Evolutionary conservation across 805 yeast species (phyloP), one percentile per base, ranked within the genome.

Genomic region (Limtongia smithiae): DNA sequence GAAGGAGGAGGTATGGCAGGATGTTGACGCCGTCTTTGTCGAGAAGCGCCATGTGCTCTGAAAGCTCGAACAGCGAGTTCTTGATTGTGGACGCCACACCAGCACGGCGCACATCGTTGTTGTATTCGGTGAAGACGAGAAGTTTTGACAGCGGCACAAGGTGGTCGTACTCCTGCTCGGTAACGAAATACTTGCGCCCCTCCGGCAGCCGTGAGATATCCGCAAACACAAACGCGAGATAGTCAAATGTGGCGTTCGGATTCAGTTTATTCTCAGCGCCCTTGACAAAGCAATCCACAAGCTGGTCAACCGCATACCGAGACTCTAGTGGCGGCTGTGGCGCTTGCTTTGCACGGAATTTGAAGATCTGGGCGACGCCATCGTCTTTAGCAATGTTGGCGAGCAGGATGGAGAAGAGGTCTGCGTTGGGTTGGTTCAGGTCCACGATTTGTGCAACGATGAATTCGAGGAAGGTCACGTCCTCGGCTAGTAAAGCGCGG

Each of bases 41-140:
- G 35, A 88, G 65, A 37, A 91, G 70, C 21, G 64, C 66, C 59
- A 68, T 68, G 64, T 91, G 97, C 31, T 78, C 67, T 35, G 80
- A 78, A 1, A 85, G 72, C 63, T 90, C 96, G 62, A 91, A 91
- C 42, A 91, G 70, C 0, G 91, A 78, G 68, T 91, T 91, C 66
- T 93, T 91, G 59, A 93, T 85, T 1, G 96, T 85, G 4, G 95
- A 84, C 1, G 95, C 94, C 33, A 87, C 90, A 62, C 96, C 97
- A 64, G 85, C 90, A 68, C 97, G 78, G 70, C 97, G 81, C 22
- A 80, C 79, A 60, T 79, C 80, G 12, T 86, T 74, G 58, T 81
- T 84, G 61, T 81, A 79, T 63, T 86, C 90, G 3, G 96, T 84
- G 68, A 88, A 89, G 0, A 81, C 93, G 51, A 86, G 71, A 24